These are phyloP conservation scores for Scutellaria minor DNA, from an alignment of 257 asterid genomes.

Conservation along the genomic window DNA sequence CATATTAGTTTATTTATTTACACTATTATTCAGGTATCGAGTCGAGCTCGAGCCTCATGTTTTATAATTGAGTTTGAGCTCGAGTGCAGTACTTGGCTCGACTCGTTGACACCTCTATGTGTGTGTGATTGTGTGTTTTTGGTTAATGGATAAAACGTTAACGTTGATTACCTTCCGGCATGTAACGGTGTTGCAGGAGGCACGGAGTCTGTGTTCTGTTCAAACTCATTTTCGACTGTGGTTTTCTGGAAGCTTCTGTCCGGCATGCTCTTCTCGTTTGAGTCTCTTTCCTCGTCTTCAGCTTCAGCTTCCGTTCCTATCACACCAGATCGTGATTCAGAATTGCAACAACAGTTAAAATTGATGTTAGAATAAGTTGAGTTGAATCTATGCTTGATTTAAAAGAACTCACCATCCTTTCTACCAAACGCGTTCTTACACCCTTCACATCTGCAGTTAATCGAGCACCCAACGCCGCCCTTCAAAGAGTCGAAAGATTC, in stretches of 20 bases:
- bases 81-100: too few species aligned
- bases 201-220: constrained; percentile 54
- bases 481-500: constrained; percentile 35
- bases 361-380: neutral
- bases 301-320: constrained; percentile 62
- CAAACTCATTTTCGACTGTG: constrained; percentile 46
- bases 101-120: too few species aligned
- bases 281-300: constrained; percentile 71
- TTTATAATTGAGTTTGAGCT: too few species aligned
- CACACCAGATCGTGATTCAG: constrained; percentile 44
- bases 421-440: constrained; percentile 90
- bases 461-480: constrained; percentile 98
- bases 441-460: constrained; percentile 95
- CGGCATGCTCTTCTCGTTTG: constrained; percentile 39
- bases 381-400: neutral
- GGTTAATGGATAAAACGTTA: neutral
- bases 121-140: too few species aligned
- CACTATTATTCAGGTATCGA: too few species aligned
- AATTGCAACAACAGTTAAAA: neutral
- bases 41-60: too few species aligned
- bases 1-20: too few species aligned
- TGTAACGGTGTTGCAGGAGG: constrained; percentile 74
- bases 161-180: constrained; percentile 55
- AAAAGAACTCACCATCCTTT: constrained; percentile 71
- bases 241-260: constrained; percentile 48